Percentiles rank a stretch among this genome's conserved stretches.
Conservation (phyloP, 2,329 filamentous ascomycete species). For the Ascochyta lentis region DNA sequence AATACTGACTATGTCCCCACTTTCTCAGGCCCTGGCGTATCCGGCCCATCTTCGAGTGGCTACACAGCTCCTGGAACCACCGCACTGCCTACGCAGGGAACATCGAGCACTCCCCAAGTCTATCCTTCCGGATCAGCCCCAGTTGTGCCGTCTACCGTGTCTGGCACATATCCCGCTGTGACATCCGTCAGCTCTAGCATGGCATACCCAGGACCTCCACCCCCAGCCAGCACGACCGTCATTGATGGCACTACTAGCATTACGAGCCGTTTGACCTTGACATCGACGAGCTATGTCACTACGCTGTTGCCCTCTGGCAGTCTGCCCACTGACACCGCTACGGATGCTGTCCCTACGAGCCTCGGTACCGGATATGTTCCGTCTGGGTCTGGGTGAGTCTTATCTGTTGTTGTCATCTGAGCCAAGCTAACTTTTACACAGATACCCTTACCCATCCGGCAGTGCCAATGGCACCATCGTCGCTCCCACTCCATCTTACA, state of each 20-base stretch:
- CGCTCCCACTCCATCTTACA: conserved; percentile 33
- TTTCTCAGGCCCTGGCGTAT: background rate
- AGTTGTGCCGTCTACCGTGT: conserved; percentile 2
- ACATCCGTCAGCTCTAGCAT: conserved; percentile 21
- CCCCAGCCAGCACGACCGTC: conserved; percentile 19
- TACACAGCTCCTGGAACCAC: background rate
- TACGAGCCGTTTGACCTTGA: conserved; percentile 35
- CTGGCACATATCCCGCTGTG: conserved; percentile 17
- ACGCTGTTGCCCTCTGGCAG: conserved; percentile 13
- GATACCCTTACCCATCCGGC: conserved; percentile 24
- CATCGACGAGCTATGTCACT: conserved; percentile 31
- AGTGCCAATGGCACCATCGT: conserved; percentile 34
- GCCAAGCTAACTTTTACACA: conserved; percentile 10
- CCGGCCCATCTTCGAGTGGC: background rate
- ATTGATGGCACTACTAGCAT: conserved; percentile 31
- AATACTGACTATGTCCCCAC: conserved; percentile 11
- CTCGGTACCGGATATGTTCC: conserved; percentile 24
- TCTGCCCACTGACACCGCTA: conserved; percentile 22
- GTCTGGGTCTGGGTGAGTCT: conserved; percentile 37
- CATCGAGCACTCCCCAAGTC: background rate
- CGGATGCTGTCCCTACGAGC: conserved; percentile 29
- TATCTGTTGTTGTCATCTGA: background rate
- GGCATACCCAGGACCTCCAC: conserved; percentile 12
- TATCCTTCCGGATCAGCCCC: conserved; percentile 7
- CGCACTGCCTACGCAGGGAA: conserved; percentile 5